Base-by-base conservation (phyloP, 1,284 basidiomycete species). In the Malassezia sympodialis region DNA sequence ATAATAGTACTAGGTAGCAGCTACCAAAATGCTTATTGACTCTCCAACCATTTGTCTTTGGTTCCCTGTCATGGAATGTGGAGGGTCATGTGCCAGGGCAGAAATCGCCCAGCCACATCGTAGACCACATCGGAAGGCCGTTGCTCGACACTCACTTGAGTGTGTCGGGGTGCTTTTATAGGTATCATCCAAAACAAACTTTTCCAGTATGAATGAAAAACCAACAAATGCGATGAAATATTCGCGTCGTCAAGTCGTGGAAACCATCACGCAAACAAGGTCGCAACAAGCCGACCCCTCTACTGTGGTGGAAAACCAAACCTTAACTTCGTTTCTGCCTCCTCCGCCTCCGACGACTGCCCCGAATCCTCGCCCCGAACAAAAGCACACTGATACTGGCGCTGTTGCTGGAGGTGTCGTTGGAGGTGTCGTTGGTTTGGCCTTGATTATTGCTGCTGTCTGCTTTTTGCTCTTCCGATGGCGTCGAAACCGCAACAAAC, bases 331-430 rank as follows among this genome's bases (percentile, higher is more conserved):
- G 8, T 32, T 34, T 17, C 31, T 31, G 24, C 23, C 46, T n/a
- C 46, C 37, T 14, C 46, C 46, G n/a, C 8, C 43, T 8, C 51
- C 44, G 4, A 30, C 39, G 15, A 14, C 26, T 7, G 24, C 23
- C 7, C 31, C 28, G 10, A 39, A 46, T 10, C 28, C 44, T n/a
- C 32, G n/a, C 23, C 14, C n/a, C 17, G 30, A 46, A 23, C n/a
- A 24, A 6, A 37, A 49, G 23, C 27, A 49, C n/a, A 49, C 46
- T 8, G 8, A 28, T 37, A 30, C 19, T 26, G 55, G 49, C 8
- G 30, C 55, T 14, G 55, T 57, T 8, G 55, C 40, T 14, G 55
- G 55, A 21, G 55, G 55, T 17, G 55, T 57, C 17, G 50, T 57
- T 14, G 55, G 55, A 17, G 55, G 55, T 21, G 55, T 57, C 15